These are phyloP conservation scores for Castanea sativa DNA, from an alignment of 306 rosid genomes.

Conservation along the genomic window DNA sequence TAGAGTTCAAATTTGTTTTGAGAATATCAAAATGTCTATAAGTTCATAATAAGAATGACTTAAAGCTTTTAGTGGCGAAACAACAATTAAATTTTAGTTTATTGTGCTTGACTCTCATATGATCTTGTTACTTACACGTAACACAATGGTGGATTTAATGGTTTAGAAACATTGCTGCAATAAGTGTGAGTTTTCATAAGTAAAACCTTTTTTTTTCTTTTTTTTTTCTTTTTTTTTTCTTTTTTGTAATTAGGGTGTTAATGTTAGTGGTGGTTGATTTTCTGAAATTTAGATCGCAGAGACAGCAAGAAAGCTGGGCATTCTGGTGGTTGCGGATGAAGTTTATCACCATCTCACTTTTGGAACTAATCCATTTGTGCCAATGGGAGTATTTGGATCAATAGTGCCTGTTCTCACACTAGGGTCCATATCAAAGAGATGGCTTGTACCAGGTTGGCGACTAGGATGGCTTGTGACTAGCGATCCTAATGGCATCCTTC, in stretches of 20 bases:
- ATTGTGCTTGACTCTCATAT: no score
- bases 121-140: no score
- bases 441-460: conserved; percentile 49
- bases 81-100: no score
- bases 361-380: conserved; percentile 43
- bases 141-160: no score
- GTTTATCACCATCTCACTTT: conserved; percentile 37
- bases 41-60: no score
- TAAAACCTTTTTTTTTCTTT: not conserved
- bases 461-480: conserved; percentile 41
- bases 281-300: conserved; percentile 33
- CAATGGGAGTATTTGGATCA: conserved; percentile 44
- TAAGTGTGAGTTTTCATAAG: not conserved
- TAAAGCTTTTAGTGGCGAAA: no score
- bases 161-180: no score
- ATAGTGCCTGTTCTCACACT: conserved; percentile 43
- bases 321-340: conserved; percentile 42
- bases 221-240: no score
- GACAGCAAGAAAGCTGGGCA: conserved; percentile 47
- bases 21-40: no score
- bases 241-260: not conserved
- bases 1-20: no score
- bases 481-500: conserved; percentile 34
- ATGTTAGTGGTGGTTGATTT: not conserved
- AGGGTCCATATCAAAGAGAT: conserved; percentile 50